Percentiles rank a stretch among this genome's conserved stretches.
These are phyloP conservation scores for Mycosphaerella arachidis DNA, from an alignment of 2,329 filamentous ascomycete species.

Conservation along the genomic window DNA sequence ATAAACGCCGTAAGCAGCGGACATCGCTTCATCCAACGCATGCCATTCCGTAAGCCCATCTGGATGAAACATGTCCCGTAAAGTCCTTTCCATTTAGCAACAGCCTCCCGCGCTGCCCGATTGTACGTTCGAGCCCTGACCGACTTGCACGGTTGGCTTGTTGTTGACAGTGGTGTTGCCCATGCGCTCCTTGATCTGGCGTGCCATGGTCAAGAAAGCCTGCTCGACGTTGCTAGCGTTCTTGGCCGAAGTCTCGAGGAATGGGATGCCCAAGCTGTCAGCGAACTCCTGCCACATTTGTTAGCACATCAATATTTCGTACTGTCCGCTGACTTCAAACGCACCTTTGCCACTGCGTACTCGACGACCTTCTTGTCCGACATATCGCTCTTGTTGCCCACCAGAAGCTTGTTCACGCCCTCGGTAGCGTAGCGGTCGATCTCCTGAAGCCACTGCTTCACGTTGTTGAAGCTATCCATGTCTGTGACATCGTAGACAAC, in stretches of 20 bases:
- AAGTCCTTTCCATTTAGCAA: conserved; percentile 59
- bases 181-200: conserved; percentile 99
- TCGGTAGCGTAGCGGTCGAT: conserved; percentile 99
- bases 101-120: conserved; percentile 79
- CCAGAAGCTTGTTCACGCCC: conserved; percentile 98
- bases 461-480: conserved; percentile 99
- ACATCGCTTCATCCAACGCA: conserved; percentile 2
- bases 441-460: conserved; percentile 99
- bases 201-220: conserved; percentile 98
- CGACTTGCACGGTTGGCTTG: conserved; percentile 96
- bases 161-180: conserved; percentile 96
- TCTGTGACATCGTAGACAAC: conserved; percentile 99
- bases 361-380: conserved; percentile 99
- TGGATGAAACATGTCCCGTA: conserved; percentile 9
- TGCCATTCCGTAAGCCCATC: neutral
- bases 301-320: conserved; percentile 15
- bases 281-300: conserved; percentile 75
- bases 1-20: conserved; percentile 18
- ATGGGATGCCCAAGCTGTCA: conserved; percentile 96
- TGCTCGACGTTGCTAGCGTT: conserved; percentile 99
- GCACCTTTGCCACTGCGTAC: conserved; percentile 97
- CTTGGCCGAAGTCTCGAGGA: conserved; percentile 99
- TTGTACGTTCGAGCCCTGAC: conserved; percentile 89
- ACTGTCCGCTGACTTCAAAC: conserved; percentile 27
- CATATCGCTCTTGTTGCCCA: conserved; percentile 99